Evolutionary conservation across 768 basidiomycete species (phyloP).

Genomic region (Lentinus brumalis): DNA sequence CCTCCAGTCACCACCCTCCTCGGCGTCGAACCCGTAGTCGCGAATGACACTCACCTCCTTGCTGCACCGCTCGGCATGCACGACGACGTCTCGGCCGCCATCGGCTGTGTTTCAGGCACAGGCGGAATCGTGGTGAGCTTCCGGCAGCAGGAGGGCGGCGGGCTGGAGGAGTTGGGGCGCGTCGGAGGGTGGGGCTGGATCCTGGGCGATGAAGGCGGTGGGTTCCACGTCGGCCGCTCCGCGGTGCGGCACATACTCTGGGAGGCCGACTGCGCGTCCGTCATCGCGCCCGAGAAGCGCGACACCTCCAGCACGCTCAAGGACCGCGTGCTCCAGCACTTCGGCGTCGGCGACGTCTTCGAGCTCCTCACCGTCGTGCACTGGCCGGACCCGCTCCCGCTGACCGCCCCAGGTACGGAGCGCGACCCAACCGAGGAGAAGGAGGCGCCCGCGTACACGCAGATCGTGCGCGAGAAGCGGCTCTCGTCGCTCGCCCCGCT

Average conservation of each 20-base stretch:
- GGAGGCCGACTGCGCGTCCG: slow-evolving; percentile 53
- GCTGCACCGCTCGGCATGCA: slow-evolving; percentile 73
- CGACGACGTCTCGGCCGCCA: slow-evolving; percentile 58
- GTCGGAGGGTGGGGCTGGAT: slow-evolving; percentile 87
- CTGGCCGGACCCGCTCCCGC: slow-evolving; percentile 52
- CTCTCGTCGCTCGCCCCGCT: slow-evolving; percentile 73
- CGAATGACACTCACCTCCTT: slow-evolving; percentile 85
- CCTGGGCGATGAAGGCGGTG: slow-evolving; percentile 82
- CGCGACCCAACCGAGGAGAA: slow-evolving; percentile 7
- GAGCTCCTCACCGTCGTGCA: slow-evolving; percentile 71
- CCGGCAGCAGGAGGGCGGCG: slow-evolving; percentile 30
- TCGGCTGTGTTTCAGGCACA: slow-evolving; percentile 80
- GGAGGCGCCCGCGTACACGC: slow-evolving; percentile 24
- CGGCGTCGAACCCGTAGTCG: slow-evolving; percentile 56
- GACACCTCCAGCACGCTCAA: slow-evolving; percentile 37
- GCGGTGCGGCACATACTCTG: slow-evolving; percentile 67
- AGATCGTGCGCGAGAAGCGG: slow-evolving; percentile 64
- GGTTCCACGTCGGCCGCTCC: slow-evolving; percentile 78
- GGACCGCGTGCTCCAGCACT: slow-evolving; percentile 51
- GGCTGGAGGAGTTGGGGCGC: slow-evolving; percentile 65
- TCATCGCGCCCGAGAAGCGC: slow-evolving; percentile 28
- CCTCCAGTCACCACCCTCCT: slow-evolving; percentile 57
- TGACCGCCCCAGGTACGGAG: slow-evolving; percentile 28
- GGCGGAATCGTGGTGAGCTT: slow-evolving; percentile 78
- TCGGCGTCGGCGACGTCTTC: slow-evolving; percentile 56